These are phyloP conservation scores for Pseudogymnoascus sp. DNA, from an alignment of 2,329 filamentous ascomycete species.

Conservation along the genomic window DNA sequence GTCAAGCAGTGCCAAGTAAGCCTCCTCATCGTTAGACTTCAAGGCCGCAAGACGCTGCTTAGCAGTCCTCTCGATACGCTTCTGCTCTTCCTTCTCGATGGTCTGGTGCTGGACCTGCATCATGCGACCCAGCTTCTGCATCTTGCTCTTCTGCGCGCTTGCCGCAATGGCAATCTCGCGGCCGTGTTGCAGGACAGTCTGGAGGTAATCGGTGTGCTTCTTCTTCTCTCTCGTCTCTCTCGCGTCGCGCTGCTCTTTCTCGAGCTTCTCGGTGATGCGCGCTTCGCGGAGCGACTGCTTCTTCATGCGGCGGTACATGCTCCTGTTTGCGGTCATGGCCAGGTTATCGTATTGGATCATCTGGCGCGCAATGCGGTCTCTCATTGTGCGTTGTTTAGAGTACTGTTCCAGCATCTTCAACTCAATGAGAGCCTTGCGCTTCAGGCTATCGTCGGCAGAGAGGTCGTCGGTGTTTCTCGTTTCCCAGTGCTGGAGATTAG, in stretches of 20 bases:
- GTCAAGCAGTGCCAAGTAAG: conserved; percentile 93
- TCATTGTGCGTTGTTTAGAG: conserved; percentile 76
- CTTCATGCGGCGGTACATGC: conserved; percentile 87
- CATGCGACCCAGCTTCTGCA: conserved; percentile 77
- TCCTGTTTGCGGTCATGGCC: conserved; percentile 92
- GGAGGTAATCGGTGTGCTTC: conserved; percentile 88
- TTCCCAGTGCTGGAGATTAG: conserved; percentile 83
- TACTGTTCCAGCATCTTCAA: conserved; percentile 87
- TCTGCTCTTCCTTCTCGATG: conserved; percentile 99
- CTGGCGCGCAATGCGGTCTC: conserved; percentile 78
- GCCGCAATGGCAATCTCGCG: conserved; percentile 66
- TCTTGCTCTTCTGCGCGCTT: conserved; percentile 60
- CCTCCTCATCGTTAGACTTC: conserved; percentile 98
- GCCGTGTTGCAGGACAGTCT: conserved; percentile 75
- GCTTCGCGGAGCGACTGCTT: conserved; percentile 94
- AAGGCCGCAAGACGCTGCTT: conserved; percentile 99
- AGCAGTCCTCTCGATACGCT: conserved; percentile 91
- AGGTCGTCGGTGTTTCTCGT: conserved; percentile 59
- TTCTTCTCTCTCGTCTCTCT: conserved; percentile 96
- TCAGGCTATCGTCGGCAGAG: conserved; percentile 71
- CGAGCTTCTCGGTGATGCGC: conserved; percentile 94
- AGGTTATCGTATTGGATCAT: conserved; percentile 96
- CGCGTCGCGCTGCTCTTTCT: conserved; percentile 96
- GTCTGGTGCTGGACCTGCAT: conserved; percentile 88
- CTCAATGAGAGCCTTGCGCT: conserved; percentile 86